Evolutionary conservation across 1,139 yeast species (phyloP).

Genomic region (Pichia sp.): DNA sequence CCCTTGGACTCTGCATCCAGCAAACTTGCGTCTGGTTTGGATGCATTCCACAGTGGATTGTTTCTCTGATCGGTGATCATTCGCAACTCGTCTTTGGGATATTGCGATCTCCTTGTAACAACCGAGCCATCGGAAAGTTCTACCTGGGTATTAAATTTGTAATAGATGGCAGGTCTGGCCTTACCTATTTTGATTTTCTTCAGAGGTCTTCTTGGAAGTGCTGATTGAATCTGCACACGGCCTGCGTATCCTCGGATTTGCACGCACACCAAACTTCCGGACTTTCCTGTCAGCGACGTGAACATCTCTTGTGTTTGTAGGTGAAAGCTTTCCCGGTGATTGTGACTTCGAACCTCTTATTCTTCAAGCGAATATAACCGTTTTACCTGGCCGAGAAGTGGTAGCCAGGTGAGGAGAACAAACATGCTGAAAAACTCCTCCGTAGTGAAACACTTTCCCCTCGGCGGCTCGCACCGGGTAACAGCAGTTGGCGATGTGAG

Average conservation of each 20-base stretch:
- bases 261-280: not conserved
- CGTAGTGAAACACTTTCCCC: not conserved
- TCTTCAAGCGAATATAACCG: no score
- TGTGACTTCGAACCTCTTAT: no score
- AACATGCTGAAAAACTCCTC: constrained; percentile 8
- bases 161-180: constrained; percentile 88
- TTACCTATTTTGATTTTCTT: constrained; percentile 62
- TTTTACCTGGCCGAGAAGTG: no score
- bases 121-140: constrained; percentile 95
- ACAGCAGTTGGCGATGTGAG: not conserved
- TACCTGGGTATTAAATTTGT: constrained; percentile 81
- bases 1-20: constrained; percentile 83
- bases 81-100: constrained; percentile 81
- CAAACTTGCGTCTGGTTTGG: constrained; percentile 69
- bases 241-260: constrained; percentile 24
- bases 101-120: constrained; percentile 73
- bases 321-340: no score
- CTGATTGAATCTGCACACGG: constrained; percentile 39
- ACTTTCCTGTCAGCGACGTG: not conserved
- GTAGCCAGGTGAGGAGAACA: no score
- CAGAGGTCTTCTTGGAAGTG: constrained; percentile 49
- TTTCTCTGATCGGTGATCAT: constrained; percentile 88
- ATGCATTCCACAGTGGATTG: constrained; percentile 81
- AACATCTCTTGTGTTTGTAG: constrained; percentile 6
- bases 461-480: constrained; percentile 4